phyloP scores from a whole-genome alignment of 2,329 filamentous ascomycete species.

The Cladosporium oxysporum region DNA sequence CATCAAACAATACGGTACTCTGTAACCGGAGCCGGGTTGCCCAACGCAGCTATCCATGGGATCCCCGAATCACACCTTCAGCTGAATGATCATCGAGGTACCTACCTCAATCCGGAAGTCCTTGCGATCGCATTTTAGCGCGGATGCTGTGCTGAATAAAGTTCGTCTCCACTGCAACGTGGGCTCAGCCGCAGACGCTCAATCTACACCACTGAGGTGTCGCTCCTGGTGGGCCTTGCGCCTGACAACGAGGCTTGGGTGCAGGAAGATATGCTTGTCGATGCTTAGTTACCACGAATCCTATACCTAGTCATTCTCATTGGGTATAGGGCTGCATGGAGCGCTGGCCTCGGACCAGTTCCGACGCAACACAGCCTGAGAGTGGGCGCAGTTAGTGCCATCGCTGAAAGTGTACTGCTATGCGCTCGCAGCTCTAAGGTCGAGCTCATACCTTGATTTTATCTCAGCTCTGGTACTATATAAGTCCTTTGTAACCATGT shows the following conservation, averaged over 20 bases:
- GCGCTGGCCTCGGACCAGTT: background rate
- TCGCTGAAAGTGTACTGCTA: background rate
- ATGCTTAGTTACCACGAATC: background rate
- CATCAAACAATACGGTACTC: background rate
- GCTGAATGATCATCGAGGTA: background rate
- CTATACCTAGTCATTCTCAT: background rate
- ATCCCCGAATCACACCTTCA: background rate
- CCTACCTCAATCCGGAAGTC: background rate
- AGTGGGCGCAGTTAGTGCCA: background rate
- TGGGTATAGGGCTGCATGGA: background rate
- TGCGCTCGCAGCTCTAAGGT: background rate
- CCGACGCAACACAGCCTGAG: background rate
- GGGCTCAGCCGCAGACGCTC: background rate
- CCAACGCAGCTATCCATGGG: background rate
- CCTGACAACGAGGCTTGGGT: background rate
- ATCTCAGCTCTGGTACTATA: background rate
- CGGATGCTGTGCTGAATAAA: background rate
- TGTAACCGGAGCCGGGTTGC: background rate
- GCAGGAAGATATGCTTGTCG: background rate
- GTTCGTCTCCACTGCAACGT: background rate
- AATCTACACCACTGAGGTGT: background rate
- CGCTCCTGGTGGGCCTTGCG: background rate
- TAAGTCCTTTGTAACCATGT: background rate
- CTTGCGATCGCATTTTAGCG: background rate
- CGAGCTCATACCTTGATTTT: background rate